Evolutionary conservation across 176 grass and related monocot genomes (phyloP), one percentile per base, ranked within the genome.

Genomic region (Luzula sylvatica): DNA sequence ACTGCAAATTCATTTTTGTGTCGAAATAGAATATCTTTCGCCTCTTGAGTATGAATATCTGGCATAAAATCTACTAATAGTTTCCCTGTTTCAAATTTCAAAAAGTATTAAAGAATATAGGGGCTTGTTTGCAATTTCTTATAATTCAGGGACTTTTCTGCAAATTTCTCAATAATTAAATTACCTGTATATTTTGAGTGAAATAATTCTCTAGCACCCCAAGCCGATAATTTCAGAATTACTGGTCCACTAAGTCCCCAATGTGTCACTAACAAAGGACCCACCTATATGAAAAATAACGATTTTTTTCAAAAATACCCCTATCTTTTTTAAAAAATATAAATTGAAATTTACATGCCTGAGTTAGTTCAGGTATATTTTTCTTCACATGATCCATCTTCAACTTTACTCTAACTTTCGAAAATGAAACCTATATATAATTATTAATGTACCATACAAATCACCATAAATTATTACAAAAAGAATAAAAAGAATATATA

Each of bases 161-260:
- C 20, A 59, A 57, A 42, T 20, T 48, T n/a, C 39, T 22, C 14
- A n/a, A 20, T 51, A 16, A 47, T 12, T 25, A 56, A 14, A 38
- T 15, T 79, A 96, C 92, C 81, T 82, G 58, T 73, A 56, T 96
- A 89, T 52, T 79, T 81, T 65, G 72, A 73, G 27, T 61, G 67
- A 58, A 86, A 81, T 42, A 96, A 64, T 45, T 86, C 84, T 22
- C 77, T 67, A 20, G 92, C 89, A 78, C 76, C 83, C 89, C 89
- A 88, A 46, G 83, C 80, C 30, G 89, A 95, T 56, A 95, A 73
- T 3, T 80, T 73, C 46, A 95, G 89, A 68, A 95, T 78, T 14
- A 78, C 77, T 41, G 85, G 90, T 6, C 84, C 84, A 71, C 81
- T 96, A 61, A 96, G 74, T 4, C 90, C 90, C 84, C 90, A 96